phyloP scores from a whole-genome alignment of 2,329 filamentous ascomycete species.

The Rhynchosporium secalis region DNA sequence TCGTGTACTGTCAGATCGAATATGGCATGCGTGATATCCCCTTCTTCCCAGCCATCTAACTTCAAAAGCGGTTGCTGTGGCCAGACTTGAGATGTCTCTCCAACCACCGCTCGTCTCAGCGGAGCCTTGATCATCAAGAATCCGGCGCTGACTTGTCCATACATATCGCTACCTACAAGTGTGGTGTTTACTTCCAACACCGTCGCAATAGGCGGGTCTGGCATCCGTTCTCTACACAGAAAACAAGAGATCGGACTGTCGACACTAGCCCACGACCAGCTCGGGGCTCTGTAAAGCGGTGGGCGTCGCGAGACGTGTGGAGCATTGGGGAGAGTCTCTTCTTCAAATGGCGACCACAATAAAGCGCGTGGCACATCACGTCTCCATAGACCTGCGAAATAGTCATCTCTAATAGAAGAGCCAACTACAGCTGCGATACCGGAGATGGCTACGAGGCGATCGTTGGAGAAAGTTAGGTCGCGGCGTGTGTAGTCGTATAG shows the following conservation, averaged over 20 bases:
- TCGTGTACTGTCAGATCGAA: neutral
- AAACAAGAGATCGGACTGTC: slow-evolving; percentile 13
- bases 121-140: neutral
- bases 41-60: neutral
- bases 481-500: slow-evolving; percentile 16
- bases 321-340: neutral
- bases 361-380: slow-evolving; percentile 3
- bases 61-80: slow-evolving; percentile 4
- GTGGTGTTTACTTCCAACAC: neutral
- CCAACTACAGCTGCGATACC: slow-evolving; percentile 17
- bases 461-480: slow-evolving; percentile 17
- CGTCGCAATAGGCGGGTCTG: neutral
- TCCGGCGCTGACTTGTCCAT: slow-evolving; percentile 7
- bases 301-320: neutral
- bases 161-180: neutral
- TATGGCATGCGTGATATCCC: slow-evolving; percentile 3
- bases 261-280: slow-evolving; percentile 17
- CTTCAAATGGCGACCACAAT: slow-evolving; percentile 9
- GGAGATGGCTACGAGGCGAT: slow-evolving; percentile 20
- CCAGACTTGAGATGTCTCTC: neutral
- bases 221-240: slow-evolving; percentile 4
- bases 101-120: neutral
- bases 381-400: slow-evolving; percentile 16
- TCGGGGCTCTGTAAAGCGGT: slow-evolving; percentile 9
- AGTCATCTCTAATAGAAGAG: neutral